Base-by-base conservation (phyloP, 345 rosid species). In the Carallia brachiata region DNA sequence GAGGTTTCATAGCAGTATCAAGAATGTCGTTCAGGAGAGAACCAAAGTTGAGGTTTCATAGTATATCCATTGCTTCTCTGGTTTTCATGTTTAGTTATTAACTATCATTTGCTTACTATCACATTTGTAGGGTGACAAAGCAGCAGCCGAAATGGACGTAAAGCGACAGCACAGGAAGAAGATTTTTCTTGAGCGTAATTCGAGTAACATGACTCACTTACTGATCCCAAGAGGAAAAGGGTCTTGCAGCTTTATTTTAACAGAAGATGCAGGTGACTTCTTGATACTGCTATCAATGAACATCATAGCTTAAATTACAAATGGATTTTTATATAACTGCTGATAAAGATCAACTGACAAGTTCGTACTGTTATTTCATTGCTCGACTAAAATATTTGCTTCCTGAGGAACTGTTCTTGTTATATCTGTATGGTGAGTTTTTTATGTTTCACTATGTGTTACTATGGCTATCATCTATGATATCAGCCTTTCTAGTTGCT, bases 31-130 rank as follows among this genome's bases (percentile, higher is more conserved):
- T 73, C 98, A 93, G 79, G 96, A 93, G 81, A 93, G 88, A 82
- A 93, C 97, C 63, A 93, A 89, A 83, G 86, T 93, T 70, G 98
- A 93, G 98, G 98, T 93, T 73, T 73, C 54, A 34, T 70, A 31
- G 34, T 55, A n/a, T 61, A 53, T 7, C 48, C 37, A 10, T 70
- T n/a, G 32, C 58, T 6, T 73, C 70, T 31, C 62, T 61, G 32
- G 40, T 68, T 5, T 48, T 19, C 50, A 62, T 36, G n/a, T 30
- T 52, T 32, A 10, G 28, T 36, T 52, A 10, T 62, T 37, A 16
- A 18, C 31, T 8, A 30, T 40, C 52, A 37, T 9, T 27, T 63
- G 70, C 31, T 19, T 56, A 39, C 57, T 53, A 60, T 71, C 34
- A 40, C 56, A 13, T 12, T 73, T 75, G 30, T 74, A 93, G 98